These are phyloP conservation scores for Haplosporangium sp. DNA, from an alignment of 371 early-diverging fungal species.

Conservation along the genomic window DNA sequence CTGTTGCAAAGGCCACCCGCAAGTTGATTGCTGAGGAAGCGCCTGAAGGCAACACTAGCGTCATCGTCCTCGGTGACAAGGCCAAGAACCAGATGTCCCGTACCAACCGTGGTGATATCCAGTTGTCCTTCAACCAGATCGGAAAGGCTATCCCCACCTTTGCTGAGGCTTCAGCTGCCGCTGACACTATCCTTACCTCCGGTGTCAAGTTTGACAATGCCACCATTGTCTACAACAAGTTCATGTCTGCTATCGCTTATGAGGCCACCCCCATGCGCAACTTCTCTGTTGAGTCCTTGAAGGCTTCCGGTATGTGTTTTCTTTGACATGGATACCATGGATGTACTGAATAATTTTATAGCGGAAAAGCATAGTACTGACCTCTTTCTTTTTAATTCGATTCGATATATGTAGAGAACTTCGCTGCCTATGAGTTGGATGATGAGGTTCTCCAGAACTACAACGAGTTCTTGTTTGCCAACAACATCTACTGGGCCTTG, in stretches of 20 bases:
- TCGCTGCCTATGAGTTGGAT: conserved; percentile 90
- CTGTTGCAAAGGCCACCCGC: conserved; percentile 88
- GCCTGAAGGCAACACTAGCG: conserved; percentile 62
- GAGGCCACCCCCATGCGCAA: conserved; percentile 79
- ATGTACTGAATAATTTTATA: not conserved
- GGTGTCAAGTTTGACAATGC: conserved; percentile 78
- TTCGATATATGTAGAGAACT: conserved; percentile 69
- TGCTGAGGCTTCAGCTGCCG: conserved; percentile 88
- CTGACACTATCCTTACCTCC: conserved; percentile 78
- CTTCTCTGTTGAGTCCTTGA: conserved; percentile 77
- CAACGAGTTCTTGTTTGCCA: conserved; percentile 94
- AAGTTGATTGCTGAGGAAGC: conserved; percentile 64
- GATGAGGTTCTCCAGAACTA: conserved; percentile 90
- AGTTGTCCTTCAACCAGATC: conserved; percentile 89
- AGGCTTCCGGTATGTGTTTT: conserved; percentile 74
- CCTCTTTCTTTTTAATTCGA: not conserved
- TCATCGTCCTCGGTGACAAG: conserved; percentile 94
- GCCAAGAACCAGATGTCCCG: conserved; percentile 92
- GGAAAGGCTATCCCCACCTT: conserved; percentile 93
- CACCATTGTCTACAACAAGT: conserved; percentile 93
- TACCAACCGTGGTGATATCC: conserved; percentile 77
- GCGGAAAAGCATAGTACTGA: not conserved
- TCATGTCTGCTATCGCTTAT: conserved; percentile 94
- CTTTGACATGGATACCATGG: not conserved
- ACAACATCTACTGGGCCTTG: conserved; percentile 93